Evolutionary conservation across 345 rosid species (phyloP), one percentile per base, ranked within the genome.

Genomic region (Eucalyptus tenuipes): DNA sequence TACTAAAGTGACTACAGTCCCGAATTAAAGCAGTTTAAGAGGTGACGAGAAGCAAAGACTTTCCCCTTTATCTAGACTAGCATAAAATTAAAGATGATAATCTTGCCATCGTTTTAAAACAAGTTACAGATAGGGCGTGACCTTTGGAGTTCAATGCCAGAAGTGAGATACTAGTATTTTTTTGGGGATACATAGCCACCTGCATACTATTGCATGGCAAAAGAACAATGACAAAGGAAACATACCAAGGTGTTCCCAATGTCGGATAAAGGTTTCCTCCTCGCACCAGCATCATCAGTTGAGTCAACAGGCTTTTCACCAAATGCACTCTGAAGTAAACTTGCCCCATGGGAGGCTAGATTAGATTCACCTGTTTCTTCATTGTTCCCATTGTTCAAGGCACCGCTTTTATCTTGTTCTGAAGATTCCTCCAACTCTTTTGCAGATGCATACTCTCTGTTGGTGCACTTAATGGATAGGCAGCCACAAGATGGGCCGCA

Each of bases 401-500:
- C 82, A 37, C 47, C 15, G 15, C 47, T 75, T 75, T 75, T 75
- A 20, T 40, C 82, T 75, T 40, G 47, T 75, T 37, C 47, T 12
- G 86, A 92, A 94, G 29, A 92, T 80, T 86, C 90, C 93, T 49
- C 91, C 85, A 49, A 90, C 92, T 80, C 82, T 37, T 75, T 40
- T 20, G 82, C 47, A 40, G 82, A 75, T 75, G 47, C 82, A 37
- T 47, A 40, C 45, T 75, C 82, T 91, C 98, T 92, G 88, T 98
- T 98, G 57, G 95, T 93, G 91, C 99, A 98, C 84, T 93, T 95
- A 3, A 88, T 45, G 2, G 94, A 66, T 85, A 94, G 22, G 88
- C 99, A 98, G 25, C 95, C 94, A 57, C 99, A 98, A 4, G 95
- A 92, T 64, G 90, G 88, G 16, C 97, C 95, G 80, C 99, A 98